Evolutionary conservation across 2,329 filamentous ascomycete genomes (phyloP).

Genomic region (Penicillium griseofulvum): DNA sequence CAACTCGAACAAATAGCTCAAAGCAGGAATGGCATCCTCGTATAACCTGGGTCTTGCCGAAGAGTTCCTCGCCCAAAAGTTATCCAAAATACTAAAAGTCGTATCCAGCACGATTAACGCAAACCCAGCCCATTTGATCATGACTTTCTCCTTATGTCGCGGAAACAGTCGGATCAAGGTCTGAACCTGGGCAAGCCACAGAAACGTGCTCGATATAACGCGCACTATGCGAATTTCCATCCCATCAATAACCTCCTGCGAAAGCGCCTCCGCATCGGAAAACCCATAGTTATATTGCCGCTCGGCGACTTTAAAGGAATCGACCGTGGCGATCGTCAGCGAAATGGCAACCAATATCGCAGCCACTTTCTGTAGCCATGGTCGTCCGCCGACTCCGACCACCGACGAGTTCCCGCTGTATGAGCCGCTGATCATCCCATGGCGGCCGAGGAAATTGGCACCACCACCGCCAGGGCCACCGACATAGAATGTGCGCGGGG

Average conservation of each 20-base stretch:
- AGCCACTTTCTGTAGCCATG: slow-evolving; percentile 82
- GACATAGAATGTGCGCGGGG: slow-evolving; percentile 88
- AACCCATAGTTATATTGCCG: slow-evolving; percentile 74
- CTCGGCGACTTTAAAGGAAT: slow-evolving; percentile 83
- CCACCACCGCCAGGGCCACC: slow-evolving; percentile 63
- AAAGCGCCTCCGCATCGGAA: slow-evolving; percentile 74
- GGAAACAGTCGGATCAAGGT: slow-evolving; percentile 94
- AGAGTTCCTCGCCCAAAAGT: slow-evolving; percentile 61
- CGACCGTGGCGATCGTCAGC: slow-evolving; percentile 86
- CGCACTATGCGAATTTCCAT: slow-evolving; percentile 85
- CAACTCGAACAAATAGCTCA: slow-evolving; percentile 87
- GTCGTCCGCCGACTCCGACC: slow-evolving; percentile 83
- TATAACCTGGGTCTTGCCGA: slow-evolving; percentile 67
- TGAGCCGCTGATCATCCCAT: slow-evolving; percentile 81
- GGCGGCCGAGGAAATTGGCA: slow-evolving; percentile 73
- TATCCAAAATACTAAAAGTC: slow-evolving; percentile 87
- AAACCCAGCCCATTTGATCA: slow-evolving; percentile 98
- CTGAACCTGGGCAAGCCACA: slow-evolving; percentile 97
- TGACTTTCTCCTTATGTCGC: slow-evolving; percentile 92
- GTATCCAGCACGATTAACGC: slow-evolving; percentile 87
- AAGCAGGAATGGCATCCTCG: slow-evolving; percentile 82
- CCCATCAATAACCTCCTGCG: slow-evolving; percentile 75
- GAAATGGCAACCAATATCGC: slow-evolving; percentile 70
- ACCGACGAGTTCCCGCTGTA: slow-evolving; percentile 63
- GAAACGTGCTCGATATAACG: slow-evolving; percentile 90